Evolutionary conservation across 805 yeast species (phyloP), one percentile per base, ranked within the genome.

Genomic region (Kuraishia molischiana): DNA sequence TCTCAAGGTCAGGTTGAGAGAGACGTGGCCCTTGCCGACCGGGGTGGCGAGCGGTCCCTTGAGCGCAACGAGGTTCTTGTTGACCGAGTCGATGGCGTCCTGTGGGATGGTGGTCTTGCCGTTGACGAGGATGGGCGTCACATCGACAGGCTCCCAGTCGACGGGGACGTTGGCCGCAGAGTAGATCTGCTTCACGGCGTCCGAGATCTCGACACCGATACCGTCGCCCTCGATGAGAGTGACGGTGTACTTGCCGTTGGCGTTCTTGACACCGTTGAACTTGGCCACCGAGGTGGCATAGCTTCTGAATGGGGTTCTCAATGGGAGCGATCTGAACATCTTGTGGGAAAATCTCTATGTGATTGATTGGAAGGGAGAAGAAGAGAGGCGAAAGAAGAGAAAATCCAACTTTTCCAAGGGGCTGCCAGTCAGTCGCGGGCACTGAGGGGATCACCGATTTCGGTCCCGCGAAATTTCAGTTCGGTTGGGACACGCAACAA

Each of bases 1-100:
- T 74, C 99, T 86, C 64, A 92, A 74, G 28, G 99, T 90, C 72
- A 92, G 74, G 75, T 92, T 92, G 75, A 92, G 77, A 34, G 97
- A 89, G 57, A 86, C 86, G 72, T 92, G 97, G 59, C 98, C 98
- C 69, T 90, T 90, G 54, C 97, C 98, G 46, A 90, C 89, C 41
- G 99, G 99, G 30, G 99, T 92, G 39, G 97, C 97, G 56, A 92
- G 71, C 22, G 97, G 97, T 50, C 99, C 99, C 71, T 92, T 92
- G 58, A 92, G 75, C 39, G 97, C 99, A 45, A 92, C 90, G 67
- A 80, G 74, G 72, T 90, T 85, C 66, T 75, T 81, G 73, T 86
- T 85, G 66, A 92, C 89, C 34, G 94, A 84, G 52, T 84, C 87
- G 45, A 92, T 85, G 42, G 97, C 97, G 32, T 78, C 80, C 50